Conservation (phyloP, 371 early-diverging fungal genomes). For the Actinomortierella wolfii region DNA sequence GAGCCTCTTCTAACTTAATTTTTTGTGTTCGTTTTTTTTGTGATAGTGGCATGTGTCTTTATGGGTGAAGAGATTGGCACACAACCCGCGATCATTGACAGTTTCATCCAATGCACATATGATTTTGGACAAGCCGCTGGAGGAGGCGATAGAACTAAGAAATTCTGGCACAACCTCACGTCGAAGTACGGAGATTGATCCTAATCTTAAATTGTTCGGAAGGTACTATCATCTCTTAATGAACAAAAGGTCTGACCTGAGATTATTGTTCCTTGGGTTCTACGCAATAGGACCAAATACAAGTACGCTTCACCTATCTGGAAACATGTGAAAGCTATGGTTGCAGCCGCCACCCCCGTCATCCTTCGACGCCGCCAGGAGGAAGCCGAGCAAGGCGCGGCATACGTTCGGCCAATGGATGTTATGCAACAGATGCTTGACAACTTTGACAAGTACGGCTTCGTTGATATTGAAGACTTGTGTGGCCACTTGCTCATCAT, state of each 20-base stretch:
- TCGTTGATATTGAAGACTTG: conserved; percentile 40
- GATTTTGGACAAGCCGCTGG: conserved; percentile 18
- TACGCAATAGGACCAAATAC: conserved; percentile 8
- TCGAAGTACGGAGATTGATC: too few relatives aligned
- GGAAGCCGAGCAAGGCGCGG: conserved; percentile 13
- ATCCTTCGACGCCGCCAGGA: conserved; percentile 28
- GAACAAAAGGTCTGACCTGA: too few relatives aligned
- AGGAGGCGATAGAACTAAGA: background rate
- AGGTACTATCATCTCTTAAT: too few relatives aligned
- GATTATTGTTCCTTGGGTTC: too few relatives aligned
- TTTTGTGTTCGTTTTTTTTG: background rate
- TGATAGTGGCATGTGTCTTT: conserved; percentile 30
- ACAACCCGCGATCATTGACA: conserved; percentile 11
- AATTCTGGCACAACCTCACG: conserved; percentile 15
- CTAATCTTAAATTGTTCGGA: too few relatives aligned
- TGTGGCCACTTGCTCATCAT: conserved; percentile 42
- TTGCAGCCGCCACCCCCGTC: conserved; percentile 20
- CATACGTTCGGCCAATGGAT: conserved; percentile 24
- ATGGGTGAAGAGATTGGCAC: conserved; percentile 30
- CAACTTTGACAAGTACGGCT: conserved; percentile 30
- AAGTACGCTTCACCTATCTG: conserved; percentile 25
- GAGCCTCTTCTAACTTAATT: background rate
- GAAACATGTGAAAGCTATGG: conserved; percentile 20
- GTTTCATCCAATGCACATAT: conserved; percentile 25
- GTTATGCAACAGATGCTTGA: conserved; percentile 33